A percentile compares a stretch with the other conserved stretches of the same genome.
phyloP scores from a whole-genome alignment of 2,329 filamentous ascomycete species.

The Blastomyces parvus region DNA sequence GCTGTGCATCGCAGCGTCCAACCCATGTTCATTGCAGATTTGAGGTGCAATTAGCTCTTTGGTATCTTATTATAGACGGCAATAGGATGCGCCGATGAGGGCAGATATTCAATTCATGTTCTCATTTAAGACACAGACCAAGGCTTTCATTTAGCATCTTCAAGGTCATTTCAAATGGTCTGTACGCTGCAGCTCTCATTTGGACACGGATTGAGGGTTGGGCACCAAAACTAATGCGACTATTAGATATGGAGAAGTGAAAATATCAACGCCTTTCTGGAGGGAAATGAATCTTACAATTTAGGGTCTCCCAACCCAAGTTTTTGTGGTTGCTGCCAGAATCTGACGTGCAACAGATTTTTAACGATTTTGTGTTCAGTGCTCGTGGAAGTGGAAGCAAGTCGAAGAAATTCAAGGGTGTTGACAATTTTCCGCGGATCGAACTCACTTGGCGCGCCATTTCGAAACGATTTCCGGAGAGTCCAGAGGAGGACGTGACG shows the following conservation, averaged over 20 bases:
- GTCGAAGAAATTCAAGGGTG: constrained; percentile 38
- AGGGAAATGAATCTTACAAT: constrained; percentile 21
- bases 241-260: constrained; percentile 2
- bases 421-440: constrained; percentile 34
- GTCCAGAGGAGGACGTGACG: constrained; percentile 44
- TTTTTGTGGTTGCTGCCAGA: constrained; percentile 31
- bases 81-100: background rate
- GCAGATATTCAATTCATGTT: background rate
- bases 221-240: background rate
- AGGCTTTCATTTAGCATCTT: constrained; percentile 41
- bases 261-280: background rate
- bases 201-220: background rate
- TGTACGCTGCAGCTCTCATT: constrained; percentile 17
- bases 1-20: background rate
- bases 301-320: constrained; percentile 22
- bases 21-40: background rate
- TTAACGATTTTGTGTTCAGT: constrained; percentile 41
- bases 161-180: constrained; percentile 38
- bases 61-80: background rate
- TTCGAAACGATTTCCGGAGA: constrained; percentile 36
- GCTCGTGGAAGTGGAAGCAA: constrained; percentile 31
- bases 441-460: constrained; percentile 28
- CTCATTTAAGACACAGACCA: constrained; percentile 34
- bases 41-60: background rate
- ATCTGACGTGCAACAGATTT: constrained; percentile 37